Conservation (phyloP, 164 flowering plant species). For the Protea cynaroides region DNA sequence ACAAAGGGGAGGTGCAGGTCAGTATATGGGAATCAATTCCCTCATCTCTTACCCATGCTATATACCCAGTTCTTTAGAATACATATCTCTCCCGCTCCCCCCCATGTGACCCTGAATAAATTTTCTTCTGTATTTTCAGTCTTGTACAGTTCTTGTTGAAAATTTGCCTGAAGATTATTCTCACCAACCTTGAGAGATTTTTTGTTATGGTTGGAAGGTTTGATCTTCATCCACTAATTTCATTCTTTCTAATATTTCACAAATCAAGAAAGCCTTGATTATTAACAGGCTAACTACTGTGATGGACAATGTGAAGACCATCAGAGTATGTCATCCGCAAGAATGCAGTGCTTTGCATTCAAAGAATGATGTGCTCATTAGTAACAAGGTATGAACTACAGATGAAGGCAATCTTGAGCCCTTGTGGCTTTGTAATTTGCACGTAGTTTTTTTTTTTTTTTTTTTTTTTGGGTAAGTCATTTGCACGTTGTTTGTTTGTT, state of each 20-base stretch:
- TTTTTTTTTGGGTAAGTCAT: too few relatives aligned
- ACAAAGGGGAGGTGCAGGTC: slow-evolving; percentile 94
- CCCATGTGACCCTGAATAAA: background rate
- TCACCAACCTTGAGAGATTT: slow-evolving; percentile 86
- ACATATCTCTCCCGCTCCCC: background rate
- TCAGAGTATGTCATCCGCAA: slow-evolving; percentile 87
- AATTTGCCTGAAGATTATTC: slow-evolving; percentile 97
- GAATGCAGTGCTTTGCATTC: slow-evolving; percentile 65
- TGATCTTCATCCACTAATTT: slow-evolving; percentile 1
- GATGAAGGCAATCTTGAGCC: background rate
- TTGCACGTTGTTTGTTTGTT: too few relatives aligned
- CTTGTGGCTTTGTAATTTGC: too few relatives aligned
- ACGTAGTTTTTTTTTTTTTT: too few relatives aligned
- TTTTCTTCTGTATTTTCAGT: slow-evolving; percentile 37
- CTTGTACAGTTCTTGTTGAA: slow-evolving; percentile 77
- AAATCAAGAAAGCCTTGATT: background rate
- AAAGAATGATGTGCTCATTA: slow-evolving; percentile 56
- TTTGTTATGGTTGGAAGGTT: slow-evolving; percentile 86
- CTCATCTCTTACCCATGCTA: background rate
- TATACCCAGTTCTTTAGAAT: background rate
- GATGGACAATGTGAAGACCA: slow-evolving; percentile 62
- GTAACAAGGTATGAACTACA: slow-evolving; percentile 90
- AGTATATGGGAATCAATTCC: background rate
- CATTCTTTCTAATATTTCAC: background rate
- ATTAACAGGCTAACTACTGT: background rate